Base-by-base conservation (phyloP, 306 rosid species). In the Vigna hirtella region DNA sequence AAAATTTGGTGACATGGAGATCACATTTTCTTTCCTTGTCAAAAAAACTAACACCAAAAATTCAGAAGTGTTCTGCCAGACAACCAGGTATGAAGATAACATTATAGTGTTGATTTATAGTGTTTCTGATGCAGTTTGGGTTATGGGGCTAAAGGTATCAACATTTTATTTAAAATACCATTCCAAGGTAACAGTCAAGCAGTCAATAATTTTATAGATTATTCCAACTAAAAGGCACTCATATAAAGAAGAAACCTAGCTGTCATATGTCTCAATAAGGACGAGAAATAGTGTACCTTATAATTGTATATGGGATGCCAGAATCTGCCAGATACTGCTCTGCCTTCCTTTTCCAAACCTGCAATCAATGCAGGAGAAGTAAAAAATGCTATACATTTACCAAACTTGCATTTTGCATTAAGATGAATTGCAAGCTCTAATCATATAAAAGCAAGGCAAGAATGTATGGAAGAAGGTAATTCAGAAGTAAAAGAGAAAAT, bases 271-370 rank as follows among this genome's bases (percentile, higher is more conserved):
- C 58, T 69, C 15, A 9, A 28, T 30, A 22, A 26, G 20, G 58
- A 61, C 11, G 9, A 51, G 30, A 71, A 66, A 56, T 73, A n/a
- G 53, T 72, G 38, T 80, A 91, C 98, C 98, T 91, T 85, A 93
- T 91, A 66, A 93, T 93, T 56, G 98, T 91, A 81, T 93, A 93
- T 7, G 98, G 90, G 55, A 93, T 8, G 59, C 94, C 93, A 47
- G 93, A 93, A 70, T 93, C 94, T 15, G 91, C 91, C 76, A 93
- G 87, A 86, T 93, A 93, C 82, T 89, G 91, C 91, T 93, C 98
- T 58, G 94, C 96, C 81, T 91, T 93, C 72, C 98, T 89, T 87
- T 93, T 93, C 98, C 98, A 93, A 66, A 93, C 86, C 98, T 93
- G 83, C 79, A 47, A 56, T 73, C 53, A 81, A 70, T 34, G 56